Conservation (phyloP, 1,284 basidiomycete genomes). For the Cutaneotrichosporon daszewskae region DNA sequence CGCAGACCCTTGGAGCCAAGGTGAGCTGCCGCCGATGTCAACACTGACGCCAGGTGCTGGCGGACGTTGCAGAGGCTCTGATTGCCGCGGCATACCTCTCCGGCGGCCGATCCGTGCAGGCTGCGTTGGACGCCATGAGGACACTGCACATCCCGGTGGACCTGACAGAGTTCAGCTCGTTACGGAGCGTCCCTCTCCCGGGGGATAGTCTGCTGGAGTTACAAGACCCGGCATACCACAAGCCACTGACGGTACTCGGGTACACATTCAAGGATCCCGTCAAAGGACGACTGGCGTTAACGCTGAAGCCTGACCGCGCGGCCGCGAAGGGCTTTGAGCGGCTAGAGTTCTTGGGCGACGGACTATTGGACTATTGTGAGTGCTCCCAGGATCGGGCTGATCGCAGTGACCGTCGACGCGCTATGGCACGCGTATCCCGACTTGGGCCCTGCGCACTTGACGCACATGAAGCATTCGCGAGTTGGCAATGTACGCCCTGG, state of each 20-base stretch:
- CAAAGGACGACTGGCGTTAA: no score
- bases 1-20: conserved; percentile 31
- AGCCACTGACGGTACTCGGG: conserved; percentile 19
- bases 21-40: conserved; percentile 20
- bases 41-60: conserved; percentile 23
- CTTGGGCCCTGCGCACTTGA: conserved; percentile 20
- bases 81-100: conserved; percentile 36
- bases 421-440: conserved; percentile 20
- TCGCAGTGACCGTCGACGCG: conserved; percentile 20
- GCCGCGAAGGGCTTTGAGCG: conserved; percentile 12
- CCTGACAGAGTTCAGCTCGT: conserved; percentile 15
- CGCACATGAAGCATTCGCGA: conserved; percentile 24
- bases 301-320: no score
- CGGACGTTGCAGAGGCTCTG: conserved; percentile 38
- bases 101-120: conserved; percentile 15
- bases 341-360: conserved; percentile 30
- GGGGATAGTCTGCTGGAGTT: no score
- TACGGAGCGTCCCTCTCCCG: not conserved
- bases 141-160: conserved; percentile 17
- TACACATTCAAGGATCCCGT: conserved; percentile 25
- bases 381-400: not conserved
- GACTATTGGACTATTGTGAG: conserved; percentile 27
- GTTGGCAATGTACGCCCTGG: conserved; percentile 7
- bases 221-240: no score
- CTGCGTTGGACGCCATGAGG: conserved; percentile 23